Conservation (phyloP, 2,329 filamentous ascomycete genomes). For the Grosmannia penicillata region DNA sequence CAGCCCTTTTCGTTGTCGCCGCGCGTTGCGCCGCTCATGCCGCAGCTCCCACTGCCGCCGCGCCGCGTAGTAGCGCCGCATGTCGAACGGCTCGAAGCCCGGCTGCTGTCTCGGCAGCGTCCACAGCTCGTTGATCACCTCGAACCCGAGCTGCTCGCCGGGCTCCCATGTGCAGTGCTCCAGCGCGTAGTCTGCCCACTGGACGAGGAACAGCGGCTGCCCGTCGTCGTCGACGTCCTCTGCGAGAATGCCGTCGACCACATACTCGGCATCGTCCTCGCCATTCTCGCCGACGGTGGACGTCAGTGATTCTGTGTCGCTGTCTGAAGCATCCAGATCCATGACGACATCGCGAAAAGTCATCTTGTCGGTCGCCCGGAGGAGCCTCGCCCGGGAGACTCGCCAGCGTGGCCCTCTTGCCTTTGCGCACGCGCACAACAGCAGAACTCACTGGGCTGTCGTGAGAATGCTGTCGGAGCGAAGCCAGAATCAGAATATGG, state of each 20-base stretch:
- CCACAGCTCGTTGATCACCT: slow-evolving; percentile 26
- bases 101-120: slow-evolving; percentile 22
- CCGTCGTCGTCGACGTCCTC: slow-evolving; percentile 22
- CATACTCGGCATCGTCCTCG: slow-evolving; percentile 31
- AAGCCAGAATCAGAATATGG: too few relatives aligned
- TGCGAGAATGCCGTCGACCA: slow-evolving; percentile 37
- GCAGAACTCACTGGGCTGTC: too few relatives aligned
- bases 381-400: too few relatives aligned
- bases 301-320: too few relatives aligned
- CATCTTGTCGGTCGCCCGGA: too few relatives aligned
- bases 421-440: too few relatives aligned
- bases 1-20: slow-evolving; percentile 23
- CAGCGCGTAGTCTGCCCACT: slow-evolving; percentile 47
- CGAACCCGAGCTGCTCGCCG: slow-evolving; percentile 22
- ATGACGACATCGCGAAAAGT: too few relatives aligned
- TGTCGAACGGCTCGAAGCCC: slow-evolving; percentile 19
- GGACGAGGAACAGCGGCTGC: slow-evolving; percentile 38
- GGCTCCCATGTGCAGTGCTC: slow-evolving; percentile 45
- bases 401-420: too few relatives aligned
- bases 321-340: too few relatives aligned
- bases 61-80: slow-evolving; percentile 20
- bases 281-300: slow-evolving; percentile 27
- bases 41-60: slow-evolving; percentile 18
- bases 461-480: too few relatives aligned
- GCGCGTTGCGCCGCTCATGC: slow-evolving; percentile 28